These are phyloP conservation scores for Gynostemma pentaphyllum DNA, from an alignment of 306 rosid genomes.

Conservation along the genomic window DNA sequence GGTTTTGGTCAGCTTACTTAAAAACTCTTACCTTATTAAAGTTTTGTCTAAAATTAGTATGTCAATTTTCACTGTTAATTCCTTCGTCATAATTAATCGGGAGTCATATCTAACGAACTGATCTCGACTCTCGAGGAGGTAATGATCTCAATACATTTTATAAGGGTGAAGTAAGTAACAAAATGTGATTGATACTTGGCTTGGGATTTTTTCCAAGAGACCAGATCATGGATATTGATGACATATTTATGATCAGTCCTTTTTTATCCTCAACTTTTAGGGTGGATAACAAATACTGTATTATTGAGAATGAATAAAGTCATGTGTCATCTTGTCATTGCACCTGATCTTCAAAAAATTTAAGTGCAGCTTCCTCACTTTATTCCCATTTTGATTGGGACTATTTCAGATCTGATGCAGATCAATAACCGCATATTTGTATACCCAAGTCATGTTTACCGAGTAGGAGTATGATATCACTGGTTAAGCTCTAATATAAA, in stretches of 20 bases:
- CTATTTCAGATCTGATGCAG: neutral
- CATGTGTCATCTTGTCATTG: neutral
- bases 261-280: neutral
- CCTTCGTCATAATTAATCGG: neutral
- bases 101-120: too few species aligned
- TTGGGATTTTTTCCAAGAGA: neutral
- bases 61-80: slow-evolving; percentile 2
- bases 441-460: neutral
- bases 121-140: too few species aligned
- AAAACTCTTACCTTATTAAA: neutral
- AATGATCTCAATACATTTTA: neutral
- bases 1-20: slow-evolving; percentile 45
- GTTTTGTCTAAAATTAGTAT: neutral
- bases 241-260: neutral
- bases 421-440: neutral
- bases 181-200: neutral
- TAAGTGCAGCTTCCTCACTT: neutral
- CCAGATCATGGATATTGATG: neutral
- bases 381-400: neutral
- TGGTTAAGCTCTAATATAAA: neutral
- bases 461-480: neutral
- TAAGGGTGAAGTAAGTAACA: neutral
- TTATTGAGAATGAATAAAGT: neutral
- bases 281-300: neutral
- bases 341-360: neutral